Percentiles rank a stretch among this genome's conserved stretches.
These are phyloP conservation scores for Termitomyces sp. DNA, from an alignment of 768 basidiomycete species.

Conservation along the genomic window DNA sequence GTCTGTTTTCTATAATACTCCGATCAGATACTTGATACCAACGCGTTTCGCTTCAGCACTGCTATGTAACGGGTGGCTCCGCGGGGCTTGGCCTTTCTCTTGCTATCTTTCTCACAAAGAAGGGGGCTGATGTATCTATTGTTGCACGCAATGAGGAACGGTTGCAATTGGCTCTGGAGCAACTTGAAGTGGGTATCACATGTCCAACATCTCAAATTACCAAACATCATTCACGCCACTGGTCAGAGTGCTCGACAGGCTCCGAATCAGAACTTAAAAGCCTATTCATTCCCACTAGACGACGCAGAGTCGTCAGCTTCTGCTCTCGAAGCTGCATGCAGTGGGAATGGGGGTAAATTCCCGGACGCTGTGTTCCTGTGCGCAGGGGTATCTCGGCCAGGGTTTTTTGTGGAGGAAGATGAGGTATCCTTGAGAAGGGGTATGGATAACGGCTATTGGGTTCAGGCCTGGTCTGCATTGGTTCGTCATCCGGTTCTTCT, in stretches of 20 bases:
- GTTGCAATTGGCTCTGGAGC: conserved; percentile 56
- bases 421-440: conserved; percentile 51
- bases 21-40: not conserved
- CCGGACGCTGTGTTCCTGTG: conserved; percentile 82
- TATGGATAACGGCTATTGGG: conserved; percentile 43
- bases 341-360: conserved; percentile 46
- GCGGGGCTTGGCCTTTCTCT: conserved; percentile 81
- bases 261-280: conserved; percentile 57
- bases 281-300: conserved; percentile 64
- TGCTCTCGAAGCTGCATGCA: conserved; percentile 61
- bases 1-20: conserved; percentile 16
- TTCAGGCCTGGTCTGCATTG: conserved; percentile 54
- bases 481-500: conserved; percentile 40
- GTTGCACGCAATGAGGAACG: conserved; percentile 72
- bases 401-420: conserved; percentile 69
- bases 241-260: conserved; percentile 48
- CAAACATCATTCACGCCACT: not conserved
- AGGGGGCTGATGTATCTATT: conserved; percentile 83
- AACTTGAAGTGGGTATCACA: conserved; percentile 55
- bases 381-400: conserved; percentile 70
- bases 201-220: conserved; percentile 24
- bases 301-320: conserved; percentile 47
- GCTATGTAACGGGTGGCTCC: conserved; percentile 85
- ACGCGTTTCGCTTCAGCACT: conserved; percentile 48
- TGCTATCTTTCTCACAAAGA: conserved; percentile 59